Base-by-base conservation (phyloP, 441 rosid genomes). In the Populus hybrid region DNA sequence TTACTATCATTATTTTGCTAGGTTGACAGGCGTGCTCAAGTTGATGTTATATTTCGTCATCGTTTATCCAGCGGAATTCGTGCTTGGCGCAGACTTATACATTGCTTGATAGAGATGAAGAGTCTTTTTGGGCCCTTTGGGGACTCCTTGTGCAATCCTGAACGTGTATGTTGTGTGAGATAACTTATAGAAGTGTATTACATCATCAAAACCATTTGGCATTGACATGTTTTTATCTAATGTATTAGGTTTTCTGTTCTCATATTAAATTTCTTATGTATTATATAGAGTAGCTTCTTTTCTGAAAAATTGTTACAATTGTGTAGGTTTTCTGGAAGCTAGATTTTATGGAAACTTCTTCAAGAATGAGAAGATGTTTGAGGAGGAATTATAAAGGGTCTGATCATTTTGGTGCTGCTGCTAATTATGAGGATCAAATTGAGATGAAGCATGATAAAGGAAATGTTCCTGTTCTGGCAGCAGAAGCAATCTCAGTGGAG, bases 391-490 rank as follows among this genome's bases (percentile, higher is more conserved):
- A 97, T 83, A 75, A 74, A 67, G 99, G 99, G 77, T 89, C 90
- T 75, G 91, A 94, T 90, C 99, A 97, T 90, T 89, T 79, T 67
- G 99, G 97, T 81, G 93, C 97, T 81, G 98, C 99, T 87, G 99
- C 99, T 80, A 85, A 92, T 86, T 90, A 85, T 75, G 98, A 89
- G 75, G 97, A 91, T 83, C 87, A 86, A 85, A 80, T 76, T 78
- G 89, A 84, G 71, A 77, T 78, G 32, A 89, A 85, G 73, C 83
- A 74, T 70, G 86, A 84, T 79, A 85, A 85, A 78, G 85, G 82
- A 75, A 85, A 83, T 86, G 92, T 85, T 79, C 97, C 97, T 78
- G 84, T 90, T 86, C 91, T 97, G 76, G 87, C 94, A 46, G 96
- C 97, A 75, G 97, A 97, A 87, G 97, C 90, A 85, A 94, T 97